Evolutionary conservation across 2,329 filamentous ascomycete species (phyloP), one percentile per base, ranked within the genome.

Genomic region (Colletotrichum costaricense): DNA sequence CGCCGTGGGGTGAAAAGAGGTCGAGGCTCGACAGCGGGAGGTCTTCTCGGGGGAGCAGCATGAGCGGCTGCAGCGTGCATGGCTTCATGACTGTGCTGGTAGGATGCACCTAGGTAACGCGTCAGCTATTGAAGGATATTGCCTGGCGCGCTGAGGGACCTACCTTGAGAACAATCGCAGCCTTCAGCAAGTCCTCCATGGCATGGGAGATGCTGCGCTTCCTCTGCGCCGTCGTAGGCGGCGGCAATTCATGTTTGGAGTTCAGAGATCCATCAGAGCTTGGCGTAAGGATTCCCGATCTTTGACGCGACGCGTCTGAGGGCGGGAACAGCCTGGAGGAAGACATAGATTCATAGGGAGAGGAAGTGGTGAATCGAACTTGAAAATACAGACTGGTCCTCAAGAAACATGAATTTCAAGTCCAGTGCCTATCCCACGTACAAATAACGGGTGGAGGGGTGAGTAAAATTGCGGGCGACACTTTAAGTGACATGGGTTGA

Each of bases 1-100:
- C 86, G 76, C 85, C 86, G 49, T 84, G 83, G 11, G 87, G 86
- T 12, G 85, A 81, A 26, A 84, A 80, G 52, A 91, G 85, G 77
- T 93, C 92, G 70, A 94, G 87, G 75, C 81, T 88, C 1, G 90
- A 89, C n/a, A 93, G 83, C 6, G 89, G 84, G 5, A 93, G 84
- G 73, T 88, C 83, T 76, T 91, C 86, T 76, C 92, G 89, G 33
- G 90, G 87, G 4, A 94, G 82, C 30, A 93, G 83, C 86, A 92
- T 89, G 63, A 93, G 79, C 3, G 90, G 90, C 63, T 90, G 87
- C 63, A 93, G 82, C 28, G 85, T 86, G 72, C 88, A 86, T 63
- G 90, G 88, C 77, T 88, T 88, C 28, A 86, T 77, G 42, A 86
- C 84, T 58, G 89, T 82, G 59, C 86, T 88, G 14, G 86, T 84